Conservation (phyloP, 1,284 basidiomycete species). For the Ceratorhiza oryzae-sativae region DNA sequence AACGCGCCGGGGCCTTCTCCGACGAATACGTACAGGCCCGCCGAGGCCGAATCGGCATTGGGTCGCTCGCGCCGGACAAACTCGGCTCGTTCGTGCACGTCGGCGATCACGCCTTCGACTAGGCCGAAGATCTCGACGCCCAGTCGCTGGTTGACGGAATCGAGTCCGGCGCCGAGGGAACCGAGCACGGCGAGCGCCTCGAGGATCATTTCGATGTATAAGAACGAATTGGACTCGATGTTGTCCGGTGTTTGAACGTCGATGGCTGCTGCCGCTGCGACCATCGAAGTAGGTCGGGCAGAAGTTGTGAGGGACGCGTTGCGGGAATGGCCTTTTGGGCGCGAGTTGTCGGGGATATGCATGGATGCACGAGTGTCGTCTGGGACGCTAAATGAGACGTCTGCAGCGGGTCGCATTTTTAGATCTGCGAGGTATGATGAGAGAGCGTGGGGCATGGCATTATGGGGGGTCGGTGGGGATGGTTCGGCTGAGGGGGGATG, state of each 20-base stretch:
- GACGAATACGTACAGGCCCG: conserved; percentile 39
- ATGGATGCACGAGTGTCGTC: conserved; percentile 58
- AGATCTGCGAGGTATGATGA: conserved; percentile 63
- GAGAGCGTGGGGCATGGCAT: conserved; percentile 35
- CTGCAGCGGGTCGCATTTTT: conserved; percentile 73
- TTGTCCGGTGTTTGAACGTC: conserved; percentile 54
- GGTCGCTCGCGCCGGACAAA: conserved; percentile 63
- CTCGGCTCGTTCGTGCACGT: conserved; percentile 88
- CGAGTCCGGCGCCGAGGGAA: conserved; percentile 84
- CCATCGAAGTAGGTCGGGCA: conserved; percentile 42
- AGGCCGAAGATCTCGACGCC: conserved; percentile 85
- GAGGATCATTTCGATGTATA: conserved; percentile 92
- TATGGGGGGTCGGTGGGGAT: conserved; percentile 50
- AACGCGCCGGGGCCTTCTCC: conserved; percentile 50
- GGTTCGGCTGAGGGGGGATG: conserved; percentile 62
- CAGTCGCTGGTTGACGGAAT: conserved; percentile 84
- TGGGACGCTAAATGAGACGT: conserved; percentile 74
- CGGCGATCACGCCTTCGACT: conserved; percentile 87
- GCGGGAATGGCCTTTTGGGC: conserved; percentile 42
- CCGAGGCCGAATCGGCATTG: not conserved
- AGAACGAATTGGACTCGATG: conserved; percentile 92
- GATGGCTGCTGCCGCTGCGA: conserved; percentile 42
- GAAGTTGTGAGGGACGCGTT: conserved; percentile 42
- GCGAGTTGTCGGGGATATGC: conserved; percentile 46
- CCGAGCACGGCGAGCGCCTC: conserved; percentile 93